Conservation (phyloP, 768 basidiomycete genomes). For the Termitomyces sp. region DNA sequence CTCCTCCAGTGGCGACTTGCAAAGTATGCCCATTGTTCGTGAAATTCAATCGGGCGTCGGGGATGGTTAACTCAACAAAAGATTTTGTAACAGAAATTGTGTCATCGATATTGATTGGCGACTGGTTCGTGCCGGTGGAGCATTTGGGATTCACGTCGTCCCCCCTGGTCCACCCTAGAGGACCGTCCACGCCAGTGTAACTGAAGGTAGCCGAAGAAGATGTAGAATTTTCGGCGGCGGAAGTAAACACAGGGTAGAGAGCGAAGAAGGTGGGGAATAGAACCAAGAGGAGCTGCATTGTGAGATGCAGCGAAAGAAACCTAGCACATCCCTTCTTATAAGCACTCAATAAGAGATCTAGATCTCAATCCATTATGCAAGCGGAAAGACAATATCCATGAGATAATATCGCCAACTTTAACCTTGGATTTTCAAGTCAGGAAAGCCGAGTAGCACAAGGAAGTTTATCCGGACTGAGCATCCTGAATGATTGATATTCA, state of each 20-base stretch:
- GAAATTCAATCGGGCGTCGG: neutral
- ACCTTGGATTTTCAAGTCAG: neutral
- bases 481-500: neutral
- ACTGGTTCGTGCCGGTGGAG: conserved; percentile 3
- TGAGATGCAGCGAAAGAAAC: neutral
- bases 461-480: neutral
- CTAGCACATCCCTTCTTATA: neutral
- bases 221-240: neutral
- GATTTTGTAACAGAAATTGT: neutral
- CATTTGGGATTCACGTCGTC: conserved; percentile 1
- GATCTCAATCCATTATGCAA: neutral
- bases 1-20: neutral
- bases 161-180: conserved; percentile 6
- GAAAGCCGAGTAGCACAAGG: neutral
- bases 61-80: neutral
- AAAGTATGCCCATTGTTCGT: neutral
- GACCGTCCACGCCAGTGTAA: conserved; percentile 8
- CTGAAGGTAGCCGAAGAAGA: neutral
- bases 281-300: neutral
- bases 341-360: no score
- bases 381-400: neutral
- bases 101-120: conserved; percentile 7
- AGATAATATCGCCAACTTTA: neutral
- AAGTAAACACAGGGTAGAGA: neutral
- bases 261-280: neutral